Evolutionary conservation across 257 asterid species (phyloP), one percentile per base, ranked within the genome.

Genomic region (Ehretia macrophylla): DNA sequence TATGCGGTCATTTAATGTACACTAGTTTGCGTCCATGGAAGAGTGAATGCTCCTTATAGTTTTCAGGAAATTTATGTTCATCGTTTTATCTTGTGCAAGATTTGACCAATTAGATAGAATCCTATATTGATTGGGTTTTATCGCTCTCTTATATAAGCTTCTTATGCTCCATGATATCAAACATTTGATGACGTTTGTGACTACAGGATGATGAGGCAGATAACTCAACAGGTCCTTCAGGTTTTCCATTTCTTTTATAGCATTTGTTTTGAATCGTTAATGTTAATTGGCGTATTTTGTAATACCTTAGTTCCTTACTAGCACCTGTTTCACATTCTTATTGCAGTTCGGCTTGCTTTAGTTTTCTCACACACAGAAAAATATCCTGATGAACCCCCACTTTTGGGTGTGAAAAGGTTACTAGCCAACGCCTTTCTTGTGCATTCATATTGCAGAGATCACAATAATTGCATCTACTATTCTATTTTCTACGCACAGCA

Each of bases 331-430:
- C 69, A 54, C 69, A 53, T 52, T 53, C 63, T 68, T 55, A 39
- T 53, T 69, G 72, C 88, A 93, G 97, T 85, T 74, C 78, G 66
- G 64, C 70, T 89, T 75, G 95, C 80, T 56, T 81, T 93, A 70
- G 73, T 93, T 56, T 86, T 93, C 81, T 70, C 99, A 0, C 99
- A 93, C 75, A 93, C 97, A 17, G 88, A 86, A 74, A 89, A 75
- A 12, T 89, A 93, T 68, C 99, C 99, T 0, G 97, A 89, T 66
- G 97, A 86, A 73, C 95, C 96, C 59, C 97, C 97, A 18, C 96
- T 89, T 71, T 69, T 93, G 82, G 61, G 18, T 59, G 63, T 85
- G 64, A 75, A 59, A 73, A 89, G 95, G 99, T 89, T 52, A 21
- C 10, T 45, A 47, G n/a, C n/a, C n/a, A n/a, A 20, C 32, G 48